Conservation (phyloP, 306 rosid genomes). For the Cyclanthera cordifolia region DNA sequence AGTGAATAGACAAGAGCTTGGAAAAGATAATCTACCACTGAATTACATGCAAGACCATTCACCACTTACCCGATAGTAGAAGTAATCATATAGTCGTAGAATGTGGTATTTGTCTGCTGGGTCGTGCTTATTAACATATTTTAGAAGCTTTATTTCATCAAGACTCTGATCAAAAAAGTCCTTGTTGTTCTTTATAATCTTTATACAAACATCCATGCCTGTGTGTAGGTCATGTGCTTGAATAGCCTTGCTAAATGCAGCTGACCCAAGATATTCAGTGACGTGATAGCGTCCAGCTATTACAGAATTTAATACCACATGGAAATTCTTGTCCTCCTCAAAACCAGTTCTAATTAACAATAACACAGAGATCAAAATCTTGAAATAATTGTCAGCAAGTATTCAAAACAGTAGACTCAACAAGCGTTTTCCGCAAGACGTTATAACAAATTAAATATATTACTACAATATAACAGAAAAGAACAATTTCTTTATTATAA, state of each 20-base stretch:
- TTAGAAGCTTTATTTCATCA: conserved; percentile 98
- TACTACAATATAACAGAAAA: background rate
- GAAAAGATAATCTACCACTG: background rate
- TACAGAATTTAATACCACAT: conserved; percentile 85
- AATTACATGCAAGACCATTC: background rate
- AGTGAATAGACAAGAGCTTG: background rate
- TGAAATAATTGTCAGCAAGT: background rate
- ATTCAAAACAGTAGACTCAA: background rate
- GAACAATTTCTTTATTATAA: background rate
- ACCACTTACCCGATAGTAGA: conserved; percentile 83
- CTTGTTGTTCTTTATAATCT: conserved; percentile 97
- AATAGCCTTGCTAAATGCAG: conserved; percentile 98
- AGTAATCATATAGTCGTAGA: conserved; percentile 90
- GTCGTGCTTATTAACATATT: conserved; percentile 92
- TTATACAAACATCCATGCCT: conserved; percentile 95
- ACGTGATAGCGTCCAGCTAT: conserved; percentile 98
- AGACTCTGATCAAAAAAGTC: conserved; percentile 99
- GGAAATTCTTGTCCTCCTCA: conserved; percentile 99
- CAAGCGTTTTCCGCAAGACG: background rate
- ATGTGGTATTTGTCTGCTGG: conserved; percentile 91
- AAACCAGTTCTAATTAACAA: conserved; percentile 84
- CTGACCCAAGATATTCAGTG: conserved; percentile 96
- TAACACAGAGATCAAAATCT: conserved; percentile 22
- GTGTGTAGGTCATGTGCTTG: conserved; percentile 98
- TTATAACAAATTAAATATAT: background rate